Base-by-base conservation (phyloP, 2,329 filamentous ascomycete genomes). In the Fusarium anthophilum region DNA sequence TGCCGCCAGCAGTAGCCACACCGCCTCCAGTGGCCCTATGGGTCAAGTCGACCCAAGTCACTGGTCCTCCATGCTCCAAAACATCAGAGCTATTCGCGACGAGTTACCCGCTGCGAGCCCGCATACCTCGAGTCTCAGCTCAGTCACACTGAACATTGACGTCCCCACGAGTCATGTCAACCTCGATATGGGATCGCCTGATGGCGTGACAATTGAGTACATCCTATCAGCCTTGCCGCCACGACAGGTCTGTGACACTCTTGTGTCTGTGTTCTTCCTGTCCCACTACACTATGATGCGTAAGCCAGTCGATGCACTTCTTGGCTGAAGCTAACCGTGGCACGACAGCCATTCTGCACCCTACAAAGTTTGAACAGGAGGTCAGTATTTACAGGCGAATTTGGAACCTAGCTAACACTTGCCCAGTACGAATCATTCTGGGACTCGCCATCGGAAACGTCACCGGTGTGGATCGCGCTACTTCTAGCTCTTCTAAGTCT, bases 401-500 rank as follows among this genome's bases (percentile, higher is more conserved):
- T n/a, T 1, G 9, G 6, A 17, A 43, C 5, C 22, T n/a, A n/a
- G 14, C 24, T 47, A 38, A 22, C 4, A 17, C 5, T 28, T 14
- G 3, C 12, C 1, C 77, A 85, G 72, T 87, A 86, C 53, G 82
- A 83, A 28, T 78, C 77, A 1, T 87, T 87, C 66, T 87, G 86
- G 86, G 75, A 76, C 2, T 39, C 57, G 3, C 66, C 65, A 14
- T 15, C 17, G 9, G 26, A 55, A 20, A 70, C 81, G 4, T 81
- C 84, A 0, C 69, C 77, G 4, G 79, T 86, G 35, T 87, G 86
- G 86, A 80, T 86, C 10, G 86, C 84, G 45, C 81, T 86, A 12
- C 79, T 87, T 13, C 83, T 85, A 41, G 84, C 85, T 9, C 81
- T 86, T 18, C 73, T 87, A 43, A 82, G 80, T 64, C 78, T 82